Evolutionary conservation across 129 eudicot species (phyloP), one percentile per base, ranked within the genome.

Genomic region (Ambrosia trifida): DNA sequence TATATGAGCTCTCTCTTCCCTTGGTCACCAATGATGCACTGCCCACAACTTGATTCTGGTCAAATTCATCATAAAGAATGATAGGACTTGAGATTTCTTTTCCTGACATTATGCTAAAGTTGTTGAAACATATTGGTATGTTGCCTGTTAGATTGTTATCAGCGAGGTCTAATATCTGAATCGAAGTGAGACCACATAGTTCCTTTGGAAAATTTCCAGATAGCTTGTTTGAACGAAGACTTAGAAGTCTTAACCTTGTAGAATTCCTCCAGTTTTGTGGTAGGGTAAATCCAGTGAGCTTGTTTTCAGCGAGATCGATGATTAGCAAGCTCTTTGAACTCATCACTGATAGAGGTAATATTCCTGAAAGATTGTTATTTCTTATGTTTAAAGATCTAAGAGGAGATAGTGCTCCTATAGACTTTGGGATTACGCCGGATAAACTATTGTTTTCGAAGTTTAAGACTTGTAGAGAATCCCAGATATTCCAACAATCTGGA

Each of bases 271-370:
- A 16, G 20, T 30, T 68, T 32, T 40, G 14, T 14, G 30, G 8
- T 14, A 17, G 45, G 43, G 44, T 47, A 9, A 72, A 33, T 54
- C 83, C 83, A 24, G 41, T 32, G 81, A 83, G 53, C 46, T 79
- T 41, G 70, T 83, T 83, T 6, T 36, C 19, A 13, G 69, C 63
- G 11, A 83, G 87, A 18, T 75, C 75, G 4, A 83, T 65, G 38
- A 83, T 75, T 7, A 36, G 5, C 51, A 83, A 43, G 63, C 64
- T 32, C n/a, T 24, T 49, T 19, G 69, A 61, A 7, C 69, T 70
- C 72, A 24, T 53, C 18, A 80, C 8, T 38, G 82, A 44, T 38
- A 31, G 3, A n/a, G 82, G 88, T 32, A 83, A 30, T 28, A 20
- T 57, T 44, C 83, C 83, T 2, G 60, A 32, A 6, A 82, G 59